Conservation (phyloP, 306 rosid genomes). For the Sesbania bispinosa region DNA sequence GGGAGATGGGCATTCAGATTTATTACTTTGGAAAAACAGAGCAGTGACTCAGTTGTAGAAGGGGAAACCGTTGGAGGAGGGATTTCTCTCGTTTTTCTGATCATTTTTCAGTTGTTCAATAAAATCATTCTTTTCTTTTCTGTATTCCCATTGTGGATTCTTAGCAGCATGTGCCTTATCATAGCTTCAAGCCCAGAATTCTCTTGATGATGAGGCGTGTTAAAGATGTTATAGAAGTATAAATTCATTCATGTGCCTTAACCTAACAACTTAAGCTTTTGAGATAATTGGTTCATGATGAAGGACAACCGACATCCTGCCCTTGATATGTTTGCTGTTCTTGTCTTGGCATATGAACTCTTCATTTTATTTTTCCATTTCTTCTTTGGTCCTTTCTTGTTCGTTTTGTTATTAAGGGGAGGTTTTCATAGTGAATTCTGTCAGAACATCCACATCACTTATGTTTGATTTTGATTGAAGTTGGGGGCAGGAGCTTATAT, state of each 20-base stretch:
- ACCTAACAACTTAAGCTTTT: background rate
- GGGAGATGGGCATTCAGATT: too few relatives aligned
- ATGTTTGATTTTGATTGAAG: background rate
- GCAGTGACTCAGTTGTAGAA: too few relatives aligned
- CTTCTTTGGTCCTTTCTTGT: background rate
- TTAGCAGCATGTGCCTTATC: background rate
- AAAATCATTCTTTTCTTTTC: too few relatives aligned
- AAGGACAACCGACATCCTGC: background rate
- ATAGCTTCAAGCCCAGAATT: background rate
- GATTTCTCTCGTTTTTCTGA: too few relatives aligned
- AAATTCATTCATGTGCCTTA: background rate
- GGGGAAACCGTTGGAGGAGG: too few relatives aligned
- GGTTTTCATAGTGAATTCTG: background rate
- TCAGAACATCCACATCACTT: background rate
- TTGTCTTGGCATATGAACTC: background rate
- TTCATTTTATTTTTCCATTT: background rate
- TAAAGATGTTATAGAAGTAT: background rate
- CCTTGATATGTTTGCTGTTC: background rate
- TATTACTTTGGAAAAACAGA: too few relatives aligned
- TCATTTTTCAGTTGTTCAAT: too few relatives aligned
- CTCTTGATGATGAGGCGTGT: background rate
- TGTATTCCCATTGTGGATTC: too few relatives aligned
- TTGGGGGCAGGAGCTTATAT: background rate
- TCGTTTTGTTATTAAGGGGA: background rate
- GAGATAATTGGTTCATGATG: background rate